Evolutionary conservation across 306 rosid species (phyloP).

Genomic region (Lathyrus oleraceus): DNA sequence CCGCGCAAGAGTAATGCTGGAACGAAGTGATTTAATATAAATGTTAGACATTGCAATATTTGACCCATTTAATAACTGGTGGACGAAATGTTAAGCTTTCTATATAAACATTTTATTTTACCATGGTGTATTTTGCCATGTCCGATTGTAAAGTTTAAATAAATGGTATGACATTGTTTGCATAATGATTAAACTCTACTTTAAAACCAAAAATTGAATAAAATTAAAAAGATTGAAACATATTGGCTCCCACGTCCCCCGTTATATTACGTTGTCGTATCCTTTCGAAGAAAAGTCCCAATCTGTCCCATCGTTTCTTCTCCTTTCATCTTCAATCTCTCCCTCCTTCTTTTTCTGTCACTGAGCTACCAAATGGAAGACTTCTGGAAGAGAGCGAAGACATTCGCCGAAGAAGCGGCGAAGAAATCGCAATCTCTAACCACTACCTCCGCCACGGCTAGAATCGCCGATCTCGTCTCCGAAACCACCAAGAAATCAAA

Average conservation of each 20-base stretch:
- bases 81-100: too few species aligned
- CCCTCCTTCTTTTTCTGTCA: neutral
- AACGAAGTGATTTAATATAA: too few species aligned
- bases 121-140: too few species aligned
- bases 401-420: constrained; percentile 92
- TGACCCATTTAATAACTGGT: too few species aligned
- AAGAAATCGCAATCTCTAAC: constrained; percentile 71
- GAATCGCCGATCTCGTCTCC: constrained; percentile 84
- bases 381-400: constrained; percentile 83
- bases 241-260: neutral
- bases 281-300: neutral
- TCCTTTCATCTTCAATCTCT: neutral
- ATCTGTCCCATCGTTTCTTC: neutral
- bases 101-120: too few species aligned
- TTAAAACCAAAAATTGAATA: too few species aligned
- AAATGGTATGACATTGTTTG: too few species aligned
- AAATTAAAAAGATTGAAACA: too few species aligned
- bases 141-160: too few species aligned
- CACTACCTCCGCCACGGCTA: constrained; percentile 58
- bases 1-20: too few species aligned
- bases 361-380: constrained; percentile 63
- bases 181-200: too few species aligned
- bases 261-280: neutral
- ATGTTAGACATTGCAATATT: too few species aligned
- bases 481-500: constrained; percentile 91